phyloP scores from a whole-genome alignment of 2,329 filamentous ascomycete genomes.

The Curvularia spicifera region DNA sequence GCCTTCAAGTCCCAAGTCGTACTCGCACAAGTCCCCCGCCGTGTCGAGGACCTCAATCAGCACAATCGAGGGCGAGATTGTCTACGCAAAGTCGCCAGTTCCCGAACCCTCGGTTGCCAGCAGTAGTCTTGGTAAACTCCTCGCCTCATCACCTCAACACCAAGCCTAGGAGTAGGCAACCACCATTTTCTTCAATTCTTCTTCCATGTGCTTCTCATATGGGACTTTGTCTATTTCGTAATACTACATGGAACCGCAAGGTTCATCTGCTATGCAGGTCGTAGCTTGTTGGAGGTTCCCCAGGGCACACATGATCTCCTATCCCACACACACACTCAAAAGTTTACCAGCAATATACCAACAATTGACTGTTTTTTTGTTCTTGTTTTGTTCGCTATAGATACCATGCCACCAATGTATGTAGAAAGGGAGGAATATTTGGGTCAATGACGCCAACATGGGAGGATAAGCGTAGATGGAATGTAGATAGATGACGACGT shows the following conservation, averaged over 20 bases:
- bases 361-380: conserved; percentile 2
- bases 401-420: neutral
- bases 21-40: conserved; percentile 44
- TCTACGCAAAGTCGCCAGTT: conserved; percentile 47
- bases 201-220: conserved; percentile 2
- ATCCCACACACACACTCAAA: neutral
- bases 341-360: conserved; percentile 11
- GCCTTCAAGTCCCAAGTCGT: conserved; percentile 43
- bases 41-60: conserved; percentile 43
- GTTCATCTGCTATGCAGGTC: conserved; percentile 9
- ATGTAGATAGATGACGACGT: neutral
- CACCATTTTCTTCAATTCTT: neutral
- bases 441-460: neutral
- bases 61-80: conserved; percentile 47
- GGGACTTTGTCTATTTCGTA: neutral
- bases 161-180: neutral
- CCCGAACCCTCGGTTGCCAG: conserved; percentile 44
- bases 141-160: conserved; percentile 36
- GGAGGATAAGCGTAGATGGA: neutral
- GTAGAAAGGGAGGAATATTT: neutral
- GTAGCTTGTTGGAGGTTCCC: conserved; percentile 2
- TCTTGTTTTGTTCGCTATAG: neutral
- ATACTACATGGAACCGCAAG: conserved; percentile 2
- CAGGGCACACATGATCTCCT: neutral
- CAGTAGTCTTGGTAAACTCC: conserved; percentile 47